phyloP scores from a whole-genome alignment of 768 basidiomycete genomes.

The Suillus subluteus region DNA sequence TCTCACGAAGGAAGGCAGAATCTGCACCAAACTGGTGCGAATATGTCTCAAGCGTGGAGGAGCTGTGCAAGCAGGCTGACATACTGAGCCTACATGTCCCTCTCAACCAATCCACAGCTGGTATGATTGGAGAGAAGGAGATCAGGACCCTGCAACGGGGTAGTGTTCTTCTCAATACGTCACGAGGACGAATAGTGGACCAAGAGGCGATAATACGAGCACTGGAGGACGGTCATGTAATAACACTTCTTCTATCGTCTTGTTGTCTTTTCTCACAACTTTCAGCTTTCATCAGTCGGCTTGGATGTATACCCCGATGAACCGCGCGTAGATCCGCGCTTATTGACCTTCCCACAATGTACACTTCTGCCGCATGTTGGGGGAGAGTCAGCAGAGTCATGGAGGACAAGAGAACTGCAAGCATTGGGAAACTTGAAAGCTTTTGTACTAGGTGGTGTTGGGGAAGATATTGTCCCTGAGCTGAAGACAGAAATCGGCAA shows the following conservation, averaged over 20 bases:
- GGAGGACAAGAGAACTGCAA: constrained; percentile 75
- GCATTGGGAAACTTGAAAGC: constrained; percentile 72
- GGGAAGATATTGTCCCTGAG: constrained; percentile 66
- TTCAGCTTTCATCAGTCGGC: constrained; percentile 73
- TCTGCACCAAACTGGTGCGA: not conserved
- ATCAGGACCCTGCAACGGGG: constrained; percentile 75
- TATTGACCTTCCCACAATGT: constrained; percentile 74
- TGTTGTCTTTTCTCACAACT: constrained; percentile 11
- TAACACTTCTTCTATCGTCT: constrained; percentile 38
- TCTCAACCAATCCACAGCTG: constrained; percentile 68
- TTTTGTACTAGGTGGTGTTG: constrained; percentile 59
- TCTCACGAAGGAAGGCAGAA: constrained; percentile 39
- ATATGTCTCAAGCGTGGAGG: constrained; percentile 6
- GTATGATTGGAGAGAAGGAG: constrained; percentile 70
- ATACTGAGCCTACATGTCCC: constrained; percentile 85
- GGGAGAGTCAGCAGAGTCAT: constrained; percentile 75
- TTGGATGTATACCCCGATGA: constrained; percentile 84
- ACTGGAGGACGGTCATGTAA: constrained; percentile 80
- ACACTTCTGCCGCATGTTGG: constrained; percentile 89
- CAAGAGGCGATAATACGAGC: constrained; percentile 85
- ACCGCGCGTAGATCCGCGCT: constrained; percentile 71
- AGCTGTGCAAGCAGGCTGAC: constrained; percentile 69
- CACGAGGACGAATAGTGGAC: constrained; percentile 83
- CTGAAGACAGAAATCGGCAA: not conserved
- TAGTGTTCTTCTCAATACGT: constrained; percentile 78